Base-by-base conservation (phyloP, 768 basidiomycete genomes). In the Tremella yokohamensis region DNA sequence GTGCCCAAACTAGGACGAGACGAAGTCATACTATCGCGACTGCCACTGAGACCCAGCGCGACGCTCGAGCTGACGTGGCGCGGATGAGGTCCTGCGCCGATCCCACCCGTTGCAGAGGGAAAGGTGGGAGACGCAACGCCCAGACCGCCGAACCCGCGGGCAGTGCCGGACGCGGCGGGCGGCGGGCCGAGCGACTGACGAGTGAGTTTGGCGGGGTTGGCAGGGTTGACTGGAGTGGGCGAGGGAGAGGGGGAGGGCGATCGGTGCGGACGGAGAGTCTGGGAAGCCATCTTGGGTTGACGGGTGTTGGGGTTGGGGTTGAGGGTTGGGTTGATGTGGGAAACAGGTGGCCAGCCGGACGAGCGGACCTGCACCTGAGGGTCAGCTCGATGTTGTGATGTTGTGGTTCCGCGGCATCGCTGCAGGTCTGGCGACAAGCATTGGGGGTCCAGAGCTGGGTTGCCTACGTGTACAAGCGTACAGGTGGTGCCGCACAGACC, bases 141-240 rank as follows among this genome's bases (percentile, higher is more conserved):
- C 13, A 72, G 59, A 24, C 68, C 67, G 20, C 62, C 37, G 47
- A 73, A 73, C 12, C 71, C 71, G 52, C 68, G 60, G 12, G 63
- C 50, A 11, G 58, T 62, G 12, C 57, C 52, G 9, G 66, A 37
- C 16, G 54, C 49, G n/a, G 65, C 49, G 13, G 72, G 48, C 8
- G 73, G 73, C 19, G 73, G 73, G 24, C 73, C 73, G 25, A 74
- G 68, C 25, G 70, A 72, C 59, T 74, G 73, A 40, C 73, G 62
- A 2, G 68, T 70, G 38, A 70, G 62, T 52, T 70, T 70, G 6
- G 68, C 66, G 1, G 64, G 64, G 40, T 65, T 64, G 44, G 55
- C 25, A 13, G 62, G 58, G 37, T 64, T 68, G 18, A 68, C 58
- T 3, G 71, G 62, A 20, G 62, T 51, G 18, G 71, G 68, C 2